Percentiles rank a stretch among this genome's conserved stretches.
Evolutionary conservation across 108 stramenopile species (phyloP).

Genomic region (Pseudonitzschia pungens): DNA sequence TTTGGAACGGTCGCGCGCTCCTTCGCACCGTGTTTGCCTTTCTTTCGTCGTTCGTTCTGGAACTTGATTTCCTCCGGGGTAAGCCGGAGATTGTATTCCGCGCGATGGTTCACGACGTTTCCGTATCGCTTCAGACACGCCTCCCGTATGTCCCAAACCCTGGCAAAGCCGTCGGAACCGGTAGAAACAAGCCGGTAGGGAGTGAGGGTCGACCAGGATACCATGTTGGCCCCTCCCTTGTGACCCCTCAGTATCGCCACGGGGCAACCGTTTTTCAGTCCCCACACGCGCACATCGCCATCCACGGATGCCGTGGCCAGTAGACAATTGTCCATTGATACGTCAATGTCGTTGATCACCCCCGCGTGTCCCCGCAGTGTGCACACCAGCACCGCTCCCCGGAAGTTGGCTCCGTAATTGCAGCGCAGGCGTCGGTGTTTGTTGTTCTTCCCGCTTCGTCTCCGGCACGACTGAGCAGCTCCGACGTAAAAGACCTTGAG

Average conservation of each 20-base stretch:
- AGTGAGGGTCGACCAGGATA: constrained; percentile 78
- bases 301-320: constrained; percentile 89
- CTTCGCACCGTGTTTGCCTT: neutral
- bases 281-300: constrained; percentile 88
- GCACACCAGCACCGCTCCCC: constrained; percentile 79
- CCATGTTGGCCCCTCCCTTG: constrained; percentile 79
- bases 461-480: constrained; percentile 31
- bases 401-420: constrained; percentile 61
- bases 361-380: constrained; percentile 91
- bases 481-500: constrained; percentile 87
- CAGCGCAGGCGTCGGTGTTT: constrained; percentile 29
- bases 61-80: constrained; percentile 14
- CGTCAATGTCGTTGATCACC: constrained; percentile 90
- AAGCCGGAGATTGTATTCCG: constrained; percentile 33
- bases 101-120: constrained; percentile 48
- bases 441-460: neutral
- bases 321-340: constrained; percentile 87
- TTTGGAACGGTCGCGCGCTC: neutral
- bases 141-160: constrained; percentile 80
- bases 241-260: constrained; percentile 84
- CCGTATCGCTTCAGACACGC: constrained; percentile 75
- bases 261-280: constrained; percentile 81
- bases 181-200: constrained; percentile 78
- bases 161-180: constrained; percentile 74
- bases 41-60: neutral